phyloP scores from a whole-genome alignment of 129 eudicot species.

The Ambrosia trifida region DNA sequence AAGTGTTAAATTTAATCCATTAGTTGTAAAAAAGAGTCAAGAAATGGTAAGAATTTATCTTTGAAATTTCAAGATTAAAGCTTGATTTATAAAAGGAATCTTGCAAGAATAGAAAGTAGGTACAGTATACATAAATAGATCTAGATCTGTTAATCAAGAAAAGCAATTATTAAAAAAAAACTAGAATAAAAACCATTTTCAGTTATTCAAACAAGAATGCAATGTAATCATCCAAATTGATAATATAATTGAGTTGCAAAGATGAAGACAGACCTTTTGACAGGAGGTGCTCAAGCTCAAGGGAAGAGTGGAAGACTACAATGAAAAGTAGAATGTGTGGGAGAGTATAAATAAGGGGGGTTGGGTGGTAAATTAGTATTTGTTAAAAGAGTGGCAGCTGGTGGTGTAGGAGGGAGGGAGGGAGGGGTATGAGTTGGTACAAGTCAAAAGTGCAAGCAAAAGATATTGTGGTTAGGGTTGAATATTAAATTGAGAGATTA shows the following conservation, averaged over 20 bases:
- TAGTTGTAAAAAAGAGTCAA: slow-evolving; percentile 12
- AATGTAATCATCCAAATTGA: slow-evolving; percentile 26
- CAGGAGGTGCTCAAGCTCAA: slow-evolving; percentile 35
- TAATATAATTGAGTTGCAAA: slow-evolving; percentile 25
- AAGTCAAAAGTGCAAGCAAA: slow-evolving; percentile 33
- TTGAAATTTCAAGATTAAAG: slow-evolving; percentile 18
- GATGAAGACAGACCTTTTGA: slow-evolving; percentile 47
- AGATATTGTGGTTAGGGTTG: slow-evolving; percentile 26
- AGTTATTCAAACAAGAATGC: slow-evolving; percentile 25
- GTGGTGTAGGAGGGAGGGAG: slow-evolving; percentile 24
- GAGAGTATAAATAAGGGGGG: slow-evolving; percentile 43
- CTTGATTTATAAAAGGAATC: slow-evolving; percentile 18
- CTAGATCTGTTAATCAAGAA: slow-evolving; percentile 38
- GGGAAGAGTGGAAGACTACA: slow-evolving; percentile 39
- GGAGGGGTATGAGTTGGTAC: slow-evolving; percentile 26
- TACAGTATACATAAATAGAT: slow-evolving; percentile 30
- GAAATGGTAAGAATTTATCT: slow-evolving; percentile 2
- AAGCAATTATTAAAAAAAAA: slow-evolving; percentile 12
- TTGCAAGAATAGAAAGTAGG: slow-evolving; percentile 25
- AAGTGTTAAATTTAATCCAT: slow-evolving; percentile 5
- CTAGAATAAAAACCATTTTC: slow-evolving; percentile 25
- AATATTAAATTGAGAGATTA: not conserved
- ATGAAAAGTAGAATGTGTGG: slow-evolving; percentile 34
- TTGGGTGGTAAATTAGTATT: slow-evolving; percentile 25
- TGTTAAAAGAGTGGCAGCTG: slow-evolving; percentile 35